Base-by-base conservation (phyloP, 805 yeast species). In the Candida pseudofarinosa region DNA sequence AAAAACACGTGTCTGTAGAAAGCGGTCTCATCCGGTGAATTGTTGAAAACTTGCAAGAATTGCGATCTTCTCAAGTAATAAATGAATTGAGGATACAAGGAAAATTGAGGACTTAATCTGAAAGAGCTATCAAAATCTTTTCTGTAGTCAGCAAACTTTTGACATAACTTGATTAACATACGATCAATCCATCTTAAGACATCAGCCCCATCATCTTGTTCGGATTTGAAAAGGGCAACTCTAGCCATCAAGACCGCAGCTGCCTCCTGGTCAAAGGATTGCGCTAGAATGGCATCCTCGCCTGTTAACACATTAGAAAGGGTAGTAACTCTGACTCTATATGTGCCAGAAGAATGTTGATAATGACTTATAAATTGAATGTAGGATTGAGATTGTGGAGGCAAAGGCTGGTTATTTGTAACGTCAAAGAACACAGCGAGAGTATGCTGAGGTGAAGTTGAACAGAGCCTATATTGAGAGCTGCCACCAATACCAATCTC, bases 1-100 rank as follows among this genome's bases (percentile, higher is more conserved):
- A 86, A 77, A 60, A 93, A 79, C 14, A 88, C 83, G 64, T 93
- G 99, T 63, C 97, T 82, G 68, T 91, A 88, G 67, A 90, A 93
- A 32, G 97, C 96, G 35, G 98, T 89, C 71, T 93, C 99, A 71
- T 93, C 99, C 1, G 99, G 99, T 4, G 99, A 93, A 67, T 90
- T 90, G 69, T 93, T 93, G 76, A 93, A 93, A 36, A 91, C 96
- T 63, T 88, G 95, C 62, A 93, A 72, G 64, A 93, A 90, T 67
- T 91, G 98, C 1, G 97, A 88, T 63, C 99, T 83, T 70, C 99
- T 85, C 67, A 93, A 74, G 62, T 93, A 95, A 70, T 85, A 93
- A 67, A 93, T 84, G 59, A 93, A 95, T 66, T 93, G 99, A 19
- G 99, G 99, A 59, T 88, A 85, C 60, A 91, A 72, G 35, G 88